These are phyloP conservation scores for Talaromyces nanjingensis DNA, from an alignment of 495 filamentous ascomycete species.

Conservation along the genomic window DNA sequence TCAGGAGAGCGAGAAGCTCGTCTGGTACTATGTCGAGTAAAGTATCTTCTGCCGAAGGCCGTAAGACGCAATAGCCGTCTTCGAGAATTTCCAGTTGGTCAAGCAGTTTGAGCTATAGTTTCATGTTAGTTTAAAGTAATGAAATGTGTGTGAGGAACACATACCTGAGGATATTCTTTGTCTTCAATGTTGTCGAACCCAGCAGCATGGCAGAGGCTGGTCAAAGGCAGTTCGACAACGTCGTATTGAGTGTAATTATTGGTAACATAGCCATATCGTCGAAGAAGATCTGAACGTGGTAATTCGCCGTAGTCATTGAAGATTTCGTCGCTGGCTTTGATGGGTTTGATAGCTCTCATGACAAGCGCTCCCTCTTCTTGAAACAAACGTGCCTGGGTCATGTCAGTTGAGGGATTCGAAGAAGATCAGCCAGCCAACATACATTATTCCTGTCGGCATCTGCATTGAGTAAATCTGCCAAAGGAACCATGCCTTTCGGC, in stretches of 20 bases:
- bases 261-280: conserved; percentile 86
- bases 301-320: conserved; percentile 89
- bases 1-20: conserved; percentile 45
- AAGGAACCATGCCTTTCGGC: conserved; percentile 80
- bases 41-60: conserved; percentile 26
- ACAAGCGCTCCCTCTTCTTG: conserved; percentile 58
- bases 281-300: conserved; percentile 71
- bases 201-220: conserved; percentile 44
- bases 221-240: conserved; percentile 68
- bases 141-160: neutral
- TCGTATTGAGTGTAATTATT: conserved; percentile 68
- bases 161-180: conserved; percentile 38
- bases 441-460: conserved; percentile 79
- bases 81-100: conserved; percentile 45
- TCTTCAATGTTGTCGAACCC: conserved; percentile 32
- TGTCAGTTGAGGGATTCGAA: no score
- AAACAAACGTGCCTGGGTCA: conserved; percentile 53
- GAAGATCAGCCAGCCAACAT: conserved; percentile 11
- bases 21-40: conserved; percentile 33
- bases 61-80: conserved; percentile 47
- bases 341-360: conserved; percentile 59
- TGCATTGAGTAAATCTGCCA: conserved; percentile 90
- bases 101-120: conserved; percentile 35
- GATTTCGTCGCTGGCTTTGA: conserved; percentile 68
- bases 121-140: neutral